phyloP scores from a whole-genome alignment of 2,329 filamentous ascomycete genomes.

The Lecanoromycetidae sp. region DNA sequence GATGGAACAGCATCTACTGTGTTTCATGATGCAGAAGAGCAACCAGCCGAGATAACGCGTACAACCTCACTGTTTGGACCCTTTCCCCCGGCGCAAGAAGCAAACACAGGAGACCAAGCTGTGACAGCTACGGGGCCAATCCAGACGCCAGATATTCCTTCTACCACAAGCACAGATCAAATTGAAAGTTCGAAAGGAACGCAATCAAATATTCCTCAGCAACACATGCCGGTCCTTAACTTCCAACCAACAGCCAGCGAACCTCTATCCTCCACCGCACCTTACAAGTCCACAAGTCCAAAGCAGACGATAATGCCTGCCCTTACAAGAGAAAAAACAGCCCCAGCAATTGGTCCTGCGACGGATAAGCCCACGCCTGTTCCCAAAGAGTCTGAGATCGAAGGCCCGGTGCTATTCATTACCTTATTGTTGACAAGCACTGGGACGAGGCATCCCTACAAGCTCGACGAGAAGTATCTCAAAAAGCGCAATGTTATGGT shows the following conservation, averaged over 20 bases:
- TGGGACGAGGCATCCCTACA: conserved; percentile 78
- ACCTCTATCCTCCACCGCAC: not conserved
- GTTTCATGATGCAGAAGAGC: not conserved
- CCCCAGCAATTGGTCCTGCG: conserved; percentile 18
- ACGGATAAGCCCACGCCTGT: conserved; percentile 17
- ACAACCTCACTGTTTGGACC: conserved; percentile 3
- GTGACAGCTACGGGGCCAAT: not conserved
- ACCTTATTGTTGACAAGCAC: conserved; percentile 71
- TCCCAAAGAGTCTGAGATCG: conserved; percentile 28
- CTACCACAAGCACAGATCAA: conserved; percentile 6
- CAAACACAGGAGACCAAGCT: not conserved
- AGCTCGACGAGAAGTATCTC: conserved; percentile 77
- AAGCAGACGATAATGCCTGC: not conserved
- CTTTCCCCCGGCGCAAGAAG: not conserved
- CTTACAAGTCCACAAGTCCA: not conserved
- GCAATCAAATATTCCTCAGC: not conserved
- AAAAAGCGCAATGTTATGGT: conserved; percentile 66
- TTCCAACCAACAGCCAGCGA: conserved; percentile 1
- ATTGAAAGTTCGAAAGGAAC: conserved; percentile 5
- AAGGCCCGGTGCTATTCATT: conserved; percentile 40
- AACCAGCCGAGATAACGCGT: not conserved
- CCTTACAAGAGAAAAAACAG: conserved; percentile 16
- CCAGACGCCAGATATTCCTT: not conserved
- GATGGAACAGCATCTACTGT: conserved; percentile 3
- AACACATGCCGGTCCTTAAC: not conserved